Base-by-base conservation (phyloP, 352 stramenopile species). In the Phytophthora sp. region DNA sequence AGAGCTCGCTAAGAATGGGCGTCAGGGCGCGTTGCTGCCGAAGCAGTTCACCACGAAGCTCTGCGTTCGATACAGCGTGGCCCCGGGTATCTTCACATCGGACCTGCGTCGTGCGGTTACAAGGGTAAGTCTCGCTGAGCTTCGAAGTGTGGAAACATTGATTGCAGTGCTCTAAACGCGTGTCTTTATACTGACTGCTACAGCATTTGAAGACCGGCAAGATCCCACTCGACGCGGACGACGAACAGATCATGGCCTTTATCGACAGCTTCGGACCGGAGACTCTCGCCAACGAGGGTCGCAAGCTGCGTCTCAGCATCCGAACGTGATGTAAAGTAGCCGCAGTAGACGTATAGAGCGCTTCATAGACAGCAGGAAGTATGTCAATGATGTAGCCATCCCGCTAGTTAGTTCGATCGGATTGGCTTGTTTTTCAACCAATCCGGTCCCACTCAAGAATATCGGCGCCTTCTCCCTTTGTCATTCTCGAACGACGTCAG, bases 1-100 rank as follows among this genome's bases (percentile, higher is more conserved):
- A 7, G 69, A 65, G 1, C 64, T 79, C 15, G 56, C 69, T 35
- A 49, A 82, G 18, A 76, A 71, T 12, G 83, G 77, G 8, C 67
- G 65, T 20, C 76, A 79, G 49, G 73, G 83, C 16, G 76, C 78
- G 1, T 56, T 91, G 27, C 55, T 95, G 12, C 86, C 87, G 7
- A 82, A 77, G 7, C 84, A 91, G 58, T 94, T 95, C 49, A 84
- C 84, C 0, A 95, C 87, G 11, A 90, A 89, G 60, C 71, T 95
- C 21, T 92, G 85, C 45, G 81, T 93, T 31, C 82, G 77, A 16
- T 93, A 86, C 58, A 68, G 62, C 7, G 77, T 94, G 16, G 79
- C 85, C 0, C 84, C 87, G 1, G 87, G 87, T 12, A 90, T 91
- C 50, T 93, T 89, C 61, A 91, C 84, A 9, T 80, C 77, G 0